Percentiles rank a stretch among this genome's conserved stretches.
Conservation (phyloP, 371 early-diverging fungal species). For the Syncephalastrum sp. region DNA sequence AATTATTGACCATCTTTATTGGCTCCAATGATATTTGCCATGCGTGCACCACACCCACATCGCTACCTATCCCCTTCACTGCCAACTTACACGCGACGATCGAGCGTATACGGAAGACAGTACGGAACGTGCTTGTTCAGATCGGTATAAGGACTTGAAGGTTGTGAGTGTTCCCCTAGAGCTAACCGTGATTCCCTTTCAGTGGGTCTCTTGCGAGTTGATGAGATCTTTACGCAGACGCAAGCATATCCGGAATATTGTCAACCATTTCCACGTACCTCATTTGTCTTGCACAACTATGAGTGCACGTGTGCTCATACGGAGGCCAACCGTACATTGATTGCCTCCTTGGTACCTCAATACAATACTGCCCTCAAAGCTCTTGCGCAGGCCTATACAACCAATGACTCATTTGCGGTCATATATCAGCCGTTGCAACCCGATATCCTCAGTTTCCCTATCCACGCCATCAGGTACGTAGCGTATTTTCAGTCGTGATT, state of each 20-base stretch:
- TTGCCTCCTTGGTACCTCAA: conserved; percentile 24
- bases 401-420: conserved; percentile 35
- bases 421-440: conserved; percentile 37
- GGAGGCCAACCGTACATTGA: conserved; percentile 32
- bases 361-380: conserved; percentile 34
- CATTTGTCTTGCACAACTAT: conserved; percentile 41
- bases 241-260: conserved; percentile 35
- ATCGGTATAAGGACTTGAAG: conserved; percentile 19
- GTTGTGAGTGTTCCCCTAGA: not conserved
- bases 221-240: conserved; percentile 26
- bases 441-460: conserved; percentile 41
- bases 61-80: conserved; percentile 25
- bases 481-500: too few relatives aligned
- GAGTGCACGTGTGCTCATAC: conserved; percentile 47
- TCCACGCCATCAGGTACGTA: conserved; percentile 42
- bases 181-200: not conserved
- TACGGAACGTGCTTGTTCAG: conserved; percentile 36
- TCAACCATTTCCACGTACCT: conserved; percentile 28
- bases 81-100: conserved; percentile 34
- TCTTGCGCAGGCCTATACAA: conserved; percentile 16
- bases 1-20: conserved; percentile 62
- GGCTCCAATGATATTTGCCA: conserved; percentile 72
- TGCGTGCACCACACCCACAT: conserved; percentile 36
- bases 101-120: conserved; percentile 26
- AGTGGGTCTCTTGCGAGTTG: conserved; percentile 43